A percentile compares a stretch with the other conserved stretches of the same genome.
Evolutionary conservation across 1,139 yeast genomes (phyloP).

Genomic region (Kazachstania sp.): DNA sequence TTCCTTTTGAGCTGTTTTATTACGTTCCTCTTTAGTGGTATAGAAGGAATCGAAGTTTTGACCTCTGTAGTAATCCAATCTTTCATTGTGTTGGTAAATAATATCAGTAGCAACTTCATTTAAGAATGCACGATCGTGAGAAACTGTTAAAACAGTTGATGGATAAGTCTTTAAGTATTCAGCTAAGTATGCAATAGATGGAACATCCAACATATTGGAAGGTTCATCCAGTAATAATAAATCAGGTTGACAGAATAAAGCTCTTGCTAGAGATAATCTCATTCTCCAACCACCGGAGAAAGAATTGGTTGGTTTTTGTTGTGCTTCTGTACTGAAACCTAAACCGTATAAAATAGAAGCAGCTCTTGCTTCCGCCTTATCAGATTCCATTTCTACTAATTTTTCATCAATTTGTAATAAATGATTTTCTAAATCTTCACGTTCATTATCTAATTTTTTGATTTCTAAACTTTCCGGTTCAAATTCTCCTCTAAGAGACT

Average conservation of each 20-base stretch:
- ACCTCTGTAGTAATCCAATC: constrained; percentile 92
- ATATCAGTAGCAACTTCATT: constrained; percentile 98
- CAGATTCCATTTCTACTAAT: constrained; percentile 86
- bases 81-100: constrained; percentile 93
- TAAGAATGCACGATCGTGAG: constrained; percentile 94
- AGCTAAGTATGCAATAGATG: constrained; percentile 89
- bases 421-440: constrained; percentile 73
- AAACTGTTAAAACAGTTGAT: constrained; percentile 86
- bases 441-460: constrained; percentile 76
- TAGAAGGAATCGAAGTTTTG: constrained; percentile 89
- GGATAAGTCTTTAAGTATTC: constrained; percentile 83
- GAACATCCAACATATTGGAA: constrained; percentile 99
- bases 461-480: constrained; percentile 80
- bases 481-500: constrained; percentile 55
- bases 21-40: constrained; percentile 89
- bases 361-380: constrained; percentile 95
- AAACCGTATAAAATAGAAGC: constrained; percentile 90
- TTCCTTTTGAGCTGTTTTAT: constrained; percentile 87
- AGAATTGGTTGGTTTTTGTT: constrained; percentile 70
- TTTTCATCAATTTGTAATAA: constrained; percentile 74
- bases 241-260: constrained; percentile 95
- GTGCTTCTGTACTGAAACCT: constrained; percentile 88
- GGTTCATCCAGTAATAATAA: constrained; percentile 91
- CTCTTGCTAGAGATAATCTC: constrained; percentile 97
- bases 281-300: constrained; percentile 99